Base-by-base conservation (phyloP, 192 early-diverging fungal species). In the Podila verticillata region DNA sequence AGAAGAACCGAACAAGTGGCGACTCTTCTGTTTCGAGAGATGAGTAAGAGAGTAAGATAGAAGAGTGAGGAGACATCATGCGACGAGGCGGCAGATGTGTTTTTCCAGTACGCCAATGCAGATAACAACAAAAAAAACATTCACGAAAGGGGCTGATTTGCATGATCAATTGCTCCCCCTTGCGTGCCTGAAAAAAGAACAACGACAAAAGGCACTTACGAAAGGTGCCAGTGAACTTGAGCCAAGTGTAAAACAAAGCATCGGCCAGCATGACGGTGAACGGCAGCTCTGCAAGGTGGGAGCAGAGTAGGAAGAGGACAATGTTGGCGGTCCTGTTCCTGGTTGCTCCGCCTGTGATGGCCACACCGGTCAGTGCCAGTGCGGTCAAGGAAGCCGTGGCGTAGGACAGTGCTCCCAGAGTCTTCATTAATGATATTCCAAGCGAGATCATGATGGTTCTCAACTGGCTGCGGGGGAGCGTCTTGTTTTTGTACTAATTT, bases 171-270 rank as follows among this genome's bases (percentile, higher is more conserved):
- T n/a, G 6, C 17, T 54, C 10, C 9, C 51, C 22, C 51, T 19
- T 51, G 2, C 10, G 51, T 24, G n/a, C 51, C 17, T 20, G 26
- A 19, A 29, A n/a, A 29, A 7, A 15, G 4, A 31, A 51, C 5
- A 24, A 54, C 24, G 13, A 51, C 19, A 32, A 49, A 36, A 36
- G 24, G n/a, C 8, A 79, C 75, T 64, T 72, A 80, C 77, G 69
- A 44, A 80, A 80, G 26, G 65, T 80, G 6, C 77, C 77, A 20
- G 77, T 80, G 60, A 80, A 17, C 22, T 63, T 68, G 39, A 80
- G 54, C 77, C 77, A 80, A 4, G 77, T 72, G 34, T 68, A 80
- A 56, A 80, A 72, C 32, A 61, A 68, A 5, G 77, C 77, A 34
- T 72, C 70, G 57, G 61, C 62, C 19, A 56, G 67, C 75, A 79